Evolutionary conservation across 2,329 filamentous ascomycete genomes (phyloP).

Genomic region (Laburnicola sp.): DNA sequence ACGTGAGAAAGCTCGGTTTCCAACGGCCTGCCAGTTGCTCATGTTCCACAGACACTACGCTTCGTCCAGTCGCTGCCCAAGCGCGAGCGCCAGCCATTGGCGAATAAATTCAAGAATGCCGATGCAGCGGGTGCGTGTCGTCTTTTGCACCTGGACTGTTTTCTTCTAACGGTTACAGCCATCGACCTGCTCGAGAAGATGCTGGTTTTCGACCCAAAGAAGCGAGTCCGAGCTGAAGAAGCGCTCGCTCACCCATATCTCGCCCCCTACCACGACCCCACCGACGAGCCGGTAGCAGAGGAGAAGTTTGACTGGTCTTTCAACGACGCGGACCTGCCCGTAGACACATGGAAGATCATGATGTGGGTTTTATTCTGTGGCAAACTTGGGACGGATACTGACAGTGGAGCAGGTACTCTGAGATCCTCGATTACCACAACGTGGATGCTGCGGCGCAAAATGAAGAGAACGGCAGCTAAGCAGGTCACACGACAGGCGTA

Average conservation of each 20-base stretch:
- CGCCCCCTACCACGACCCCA: conserved; percentile 93
- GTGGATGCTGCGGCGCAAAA: conserved; percentile 67
- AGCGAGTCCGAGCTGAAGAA: conserved; percentile 83
- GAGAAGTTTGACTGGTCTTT: conserved; percentile 99
- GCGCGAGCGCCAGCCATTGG: conserved; percentile 84
- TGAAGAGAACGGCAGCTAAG: conserved; percentile 41
- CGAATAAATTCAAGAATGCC: conserved; percentile 92
- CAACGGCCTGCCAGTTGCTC: conserved; percentile 13
- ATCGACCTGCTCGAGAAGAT: conserved; percentile 93
- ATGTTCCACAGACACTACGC: conserved; percentile 71
- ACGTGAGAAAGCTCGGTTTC: conserved; percentile 61
- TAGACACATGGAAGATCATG: conserved; percentile 99
- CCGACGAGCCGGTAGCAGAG: conserved; percentile 90
- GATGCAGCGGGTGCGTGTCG: conserved; percentile 72
- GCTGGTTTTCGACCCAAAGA: conserved; percentile 98
- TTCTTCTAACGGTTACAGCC: conserved; percentile 55
- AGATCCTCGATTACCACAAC: conserved; percentile 98
- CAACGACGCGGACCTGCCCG: conserved; percentile 94
- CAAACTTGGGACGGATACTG: conserved; percentile 10
- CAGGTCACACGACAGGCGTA: not conserved
- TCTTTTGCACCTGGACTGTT: not conserved
- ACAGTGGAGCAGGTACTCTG: conserved; percentile 75
- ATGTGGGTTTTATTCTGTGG: conserved; percentile 65
- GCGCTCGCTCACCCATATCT: conserved; percentile 92
- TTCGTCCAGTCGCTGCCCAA: conserved; percentile 98